Base-by-base conservation (phyloP, 2,329 filamentous ascomycete genomes). In the Fusarium avenaceum region DNA sequence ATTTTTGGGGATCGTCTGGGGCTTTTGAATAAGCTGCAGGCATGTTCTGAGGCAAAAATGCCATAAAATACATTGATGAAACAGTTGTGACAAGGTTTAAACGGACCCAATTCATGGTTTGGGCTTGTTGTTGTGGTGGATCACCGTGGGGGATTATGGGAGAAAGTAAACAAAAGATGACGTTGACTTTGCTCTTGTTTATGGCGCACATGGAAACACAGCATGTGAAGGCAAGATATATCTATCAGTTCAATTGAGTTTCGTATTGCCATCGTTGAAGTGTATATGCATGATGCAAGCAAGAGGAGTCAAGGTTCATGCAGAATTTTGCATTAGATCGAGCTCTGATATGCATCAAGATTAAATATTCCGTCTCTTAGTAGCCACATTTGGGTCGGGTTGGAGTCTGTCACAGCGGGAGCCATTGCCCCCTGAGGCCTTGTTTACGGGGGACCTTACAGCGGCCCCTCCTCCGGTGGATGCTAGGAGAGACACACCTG, bases 161-260 rank as follows among this genome's bases (percentile, higher is more conserved):
- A 35, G 52, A 57, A 70, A 62, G 68, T 70, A 70, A 71, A 70
- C 68, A 71, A 70, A 68, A 46, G 64, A 70, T 70, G 68, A 70
- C 68, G 68, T 69, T 69, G 50, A 55, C 46, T 26, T 62, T 66
- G 43, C 42, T 43, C 39, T 40, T 69, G 57, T 69, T 70, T 65
- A 70, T 69, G 20, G 60, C 64, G 64, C 67, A 51, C 53, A 63
- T 55, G 24, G 26, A 57, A 57, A 33, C 38, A 60, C 57, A 43
- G 6, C 49, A 39, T 44, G 14, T 43, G 48, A 54, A 28, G 32
- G 19, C 14, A 17, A 26, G n/a, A 30, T 10, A 14, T 35, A 35
- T 38, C 38, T 49, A 20, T 10, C 19, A 24, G 35, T 28, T 24
- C n/a, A 47, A 64, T 44, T 45, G 45, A 52, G 28, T 40, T 38